phyloP scores from a whole-genome alignment of 2,329 filamentous ascomycete genomes.

The Ophiostoma quercus region DNA sequence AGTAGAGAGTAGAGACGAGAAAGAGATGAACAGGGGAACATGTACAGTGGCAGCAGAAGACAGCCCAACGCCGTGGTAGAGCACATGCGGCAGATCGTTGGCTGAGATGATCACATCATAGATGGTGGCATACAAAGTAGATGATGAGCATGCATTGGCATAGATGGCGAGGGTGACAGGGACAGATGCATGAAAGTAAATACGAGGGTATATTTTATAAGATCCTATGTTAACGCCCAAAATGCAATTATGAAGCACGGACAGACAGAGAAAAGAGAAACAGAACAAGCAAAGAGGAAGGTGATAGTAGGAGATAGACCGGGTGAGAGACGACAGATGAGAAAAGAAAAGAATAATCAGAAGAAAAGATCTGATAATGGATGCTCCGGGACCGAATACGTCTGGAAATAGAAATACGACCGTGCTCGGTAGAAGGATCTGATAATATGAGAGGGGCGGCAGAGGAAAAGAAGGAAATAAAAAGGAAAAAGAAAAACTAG shows the following conservation, averaged over 20 bases:
- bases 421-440: background rate
- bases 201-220: background rate
- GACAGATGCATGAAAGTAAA: background rate
- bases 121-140: background rate
- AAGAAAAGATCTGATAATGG: background rate
- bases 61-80: background rate
- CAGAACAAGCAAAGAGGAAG: background rate
- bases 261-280: background rate
- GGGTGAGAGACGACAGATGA: background rate
- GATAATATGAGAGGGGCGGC: constrained; percentile 1
- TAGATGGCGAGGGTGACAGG: too few species aligned
- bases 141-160: background rate
- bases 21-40: too few species aligned
- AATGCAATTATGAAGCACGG: background rate
- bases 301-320: background rate
- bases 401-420: constrained; percentile 15
- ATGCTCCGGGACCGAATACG: constrained; percentile 1
- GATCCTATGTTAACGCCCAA: background rate
- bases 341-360: background rate
- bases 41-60: background rate
- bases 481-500: too few species aligned
- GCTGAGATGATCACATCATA: background rate
- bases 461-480: too few species aligned
- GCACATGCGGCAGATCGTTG: background rate
- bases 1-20: too few species aligned